Evolutionary conservation across 78 protist genomes (phyloP), one percentile per base, ranked within the genome.

Genomic region (Dictyostelium purpureum): DNA sequence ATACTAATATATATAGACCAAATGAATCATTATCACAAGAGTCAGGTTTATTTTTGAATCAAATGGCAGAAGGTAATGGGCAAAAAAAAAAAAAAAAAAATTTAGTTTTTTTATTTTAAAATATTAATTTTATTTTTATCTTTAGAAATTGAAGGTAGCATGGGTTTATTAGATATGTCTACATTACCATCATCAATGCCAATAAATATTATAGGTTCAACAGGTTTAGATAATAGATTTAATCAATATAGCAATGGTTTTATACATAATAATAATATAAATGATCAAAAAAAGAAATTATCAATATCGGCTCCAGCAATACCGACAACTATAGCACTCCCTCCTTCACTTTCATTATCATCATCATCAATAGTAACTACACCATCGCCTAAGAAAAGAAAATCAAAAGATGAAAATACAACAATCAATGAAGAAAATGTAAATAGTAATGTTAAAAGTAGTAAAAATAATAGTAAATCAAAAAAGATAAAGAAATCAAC

Each of bases 401-500:
- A 45, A 71, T 40, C 57, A 71, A 45, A 38, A 71, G 54, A 71
- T 45, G 37, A 42, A 33, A 63, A 33, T 63, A 63, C 71, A 63
- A 63, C 71, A 63, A 63, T 63, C 4, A 63, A 63, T 33, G 71
- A 63, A 63, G 71, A 63, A 63, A 63, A 63, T 63, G 71, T 71
- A 40, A 42, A 40, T 43, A 37, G 26, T 26, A 33, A 69, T 69
- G 31, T 40, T n/a, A 69, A 69, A 57, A 57, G 11, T 57, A 57
- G 66, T 57, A 57, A 57, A 57, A 57, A 26, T 57, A 26, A 57
- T n/a, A 45, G 56, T 45, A 75, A 52, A 33, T 51, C 69, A 14
- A 75, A 75, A 19, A 49, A 51, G 26, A n/a, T 24, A 40, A 73
- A 45, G 7, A 73, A 45, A 47, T 73, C 43, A 45, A 31, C 71